Evolutionary conservation across 495 filamentous ascomycete species (phyloP), one percentile per base, ranked within the genome.

Genomic region (Hapsidospora chrysogenum): DNA sequence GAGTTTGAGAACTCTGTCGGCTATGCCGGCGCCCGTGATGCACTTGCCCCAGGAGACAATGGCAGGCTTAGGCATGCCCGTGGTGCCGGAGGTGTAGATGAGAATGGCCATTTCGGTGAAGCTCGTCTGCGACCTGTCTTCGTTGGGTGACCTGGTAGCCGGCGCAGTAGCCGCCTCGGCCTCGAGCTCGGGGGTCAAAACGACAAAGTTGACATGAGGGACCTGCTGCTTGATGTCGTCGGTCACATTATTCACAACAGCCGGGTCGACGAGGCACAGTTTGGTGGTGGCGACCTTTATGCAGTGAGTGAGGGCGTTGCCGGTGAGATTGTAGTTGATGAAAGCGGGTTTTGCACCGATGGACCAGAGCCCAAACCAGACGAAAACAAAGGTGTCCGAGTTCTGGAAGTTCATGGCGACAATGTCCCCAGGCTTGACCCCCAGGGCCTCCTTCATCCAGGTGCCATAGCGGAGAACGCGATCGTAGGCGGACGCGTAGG

Each of bases 321-420:
- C 79, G 2, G 65, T 63, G 29, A 96, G 52, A 45, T 95, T 96
- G 54, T 89, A 92, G 52, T 97, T 97, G 58, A 97, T 80, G 40
- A 92, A 81, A 0, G 87, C 89, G n/a, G 87, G 85, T 17, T 69
- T 70, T 0, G 82, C 86, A 0, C 89, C 89, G 27, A 96, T 73
- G 13, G 76, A 74, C 86, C 87, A 95, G 20, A 95, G 54, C 0
- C 78, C 89, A 16, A 92, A 63, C 60, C 74, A 70, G n/a, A 94
- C 39, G 58, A 92, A 92, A 9, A 93, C 43, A 46, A 86, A 89
- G 4, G 70, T 68, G 10, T 82, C 76, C 17, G 73, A 81, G 47
- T 97, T 97, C 58, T 79, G 80, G 43, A 86, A 80, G 53, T 94
- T 74, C 47, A 97, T 63, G 0, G 86, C 87, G 2, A 97, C 80